Evolutionary conservation across 345 rosid species (phyloP).

Genomic region (Salix caprea): DNA sequence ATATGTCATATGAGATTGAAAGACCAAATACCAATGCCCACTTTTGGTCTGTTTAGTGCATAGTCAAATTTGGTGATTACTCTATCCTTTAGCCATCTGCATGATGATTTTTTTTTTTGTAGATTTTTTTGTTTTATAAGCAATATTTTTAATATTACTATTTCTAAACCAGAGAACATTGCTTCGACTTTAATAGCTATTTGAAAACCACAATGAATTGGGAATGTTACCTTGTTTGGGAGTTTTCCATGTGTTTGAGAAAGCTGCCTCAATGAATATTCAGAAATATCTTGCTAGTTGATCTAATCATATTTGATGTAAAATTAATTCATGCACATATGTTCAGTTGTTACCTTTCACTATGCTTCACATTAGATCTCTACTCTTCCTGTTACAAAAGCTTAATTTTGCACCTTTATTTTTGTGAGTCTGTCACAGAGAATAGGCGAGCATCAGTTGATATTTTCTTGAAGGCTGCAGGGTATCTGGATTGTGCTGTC

Average conservation of each 20-base stretch:
- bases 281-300: background rate
- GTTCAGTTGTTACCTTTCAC: background rate
- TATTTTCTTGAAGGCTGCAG: constrained; percentile 95
- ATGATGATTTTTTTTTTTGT: background rate
- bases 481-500: constrained; percentile 90
- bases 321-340: background rate
- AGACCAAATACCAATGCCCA: background rate
- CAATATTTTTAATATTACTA: background rate
- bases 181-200: no score
- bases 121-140: background rate
- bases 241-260: no score
- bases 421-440: constrained; percentile 36
- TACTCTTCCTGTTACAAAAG: background rate
- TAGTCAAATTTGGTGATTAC: background rate
- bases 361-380: constrained; percentile 3
- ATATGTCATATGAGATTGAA: background rate
- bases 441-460: constrained; percentile 82
- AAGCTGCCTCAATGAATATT: no score
- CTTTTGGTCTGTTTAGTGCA: background rate
- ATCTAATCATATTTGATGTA: background rate
- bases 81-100: background rate
- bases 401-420: constrained; percentile 12
- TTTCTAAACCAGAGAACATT: no score
- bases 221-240: no score
- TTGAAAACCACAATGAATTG: no score